Base-by-base conservation (phyloP, 257 asterid species). In the Cinchona pubescens region DNA sequence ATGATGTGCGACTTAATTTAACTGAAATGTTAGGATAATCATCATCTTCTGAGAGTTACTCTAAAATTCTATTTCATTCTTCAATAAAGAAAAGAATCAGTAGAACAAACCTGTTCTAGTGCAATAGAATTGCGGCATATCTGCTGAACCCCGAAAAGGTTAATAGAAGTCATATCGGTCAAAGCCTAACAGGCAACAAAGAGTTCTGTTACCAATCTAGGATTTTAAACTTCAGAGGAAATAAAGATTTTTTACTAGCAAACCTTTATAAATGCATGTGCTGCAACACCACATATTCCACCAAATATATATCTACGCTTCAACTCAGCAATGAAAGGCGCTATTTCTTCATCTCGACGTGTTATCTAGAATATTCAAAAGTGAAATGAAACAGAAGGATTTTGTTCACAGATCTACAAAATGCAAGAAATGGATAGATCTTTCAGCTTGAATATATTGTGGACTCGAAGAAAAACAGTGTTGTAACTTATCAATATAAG, bases 141-240 rank as follows among this genome's bases (percentile, higher is more conserved):
- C 86, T 95, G 99, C 86, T 95, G 99, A 79, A 95, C 97, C 29
- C 99, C 99, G 73, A 92, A 93, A 82, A 95, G 98, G 90, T 92
- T 95, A 88, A 95, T 91, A 53, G 96, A 90, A 77, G 85, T 91
- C 89, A 95, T 87, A 80, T 91, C 97, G 82, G 90, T 83, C 93
- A 95, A 87, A 83, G 97, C 99, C 99, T 95, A 74, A 75, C 55
- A 82, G 37, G 73, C 71, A 80, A 68, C 23, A 35, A 51, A 71
- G 30, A 76, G 29, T 62, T 62, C 71, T 75, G 55, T 83, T 65
- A 85, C 69, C 60, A 69, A 48, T 43, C 61, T 21, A 70, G 48
- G 49, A 69, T n/a, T 68, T 53, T 34, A 38, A 56, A 80, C 25
- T 53, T 21, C 15, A 71, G 63, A 49, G 23, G 49, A 10, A 43